Percentiles rank a stretch among this genome's conserved stretches.
phyloP scores from a whole-genome alignment of 2,329 filamentous ascomycete genomes.

The Penicillium sp. region DNA sequence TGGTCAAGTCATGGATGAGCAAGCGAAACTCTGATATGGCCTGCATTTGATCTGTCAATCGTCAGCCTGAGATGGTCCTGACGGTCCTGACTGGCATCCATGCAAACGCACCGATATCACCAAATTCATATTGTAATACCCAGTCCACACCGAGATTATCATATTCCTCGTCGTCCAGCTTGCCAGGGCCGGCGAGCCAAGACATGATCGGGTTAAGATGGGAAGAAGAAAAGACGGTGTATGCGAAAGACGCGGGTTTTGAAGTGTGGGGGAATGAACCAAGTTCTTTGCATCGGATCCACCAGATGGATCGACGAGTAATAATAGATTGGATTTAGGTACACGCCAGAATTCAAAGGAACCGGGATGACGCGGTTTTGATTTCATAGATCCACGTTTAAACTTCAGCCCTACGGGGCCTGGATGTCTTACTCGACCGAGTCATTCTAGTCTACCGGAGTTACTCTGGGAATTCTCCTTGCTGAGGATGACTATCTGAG shows the following conservation, averaged over 20 bases:
- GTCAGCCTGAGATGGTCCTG: slow-evolving; percentile 3
- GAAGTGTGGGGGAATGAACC: slow-evolving; percentile 9
- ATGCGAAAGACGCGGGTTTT: slow-evolving; percentile 1
- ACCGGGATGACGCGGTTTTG: background rate
- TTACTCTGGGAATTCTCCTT: slow-evolving; percentile 3
- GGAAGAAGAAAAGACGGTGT: slow-evolving; percentile 5
- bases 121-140: slow-evolving; percentile 73
- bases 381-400: slow-evolving; percentile 14
- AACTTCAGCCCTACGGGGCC: slow-evolving; percentile 32
- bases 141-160: slow-evolving; percentile 74
- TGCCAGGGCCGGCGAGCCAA: slow-evolving; percentile 21
- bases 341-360: slow-evolving; percentile 1
- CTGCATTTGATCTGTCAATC: slow-evolving; percentile 54
- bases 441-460: slow-evolving; percentile 2
- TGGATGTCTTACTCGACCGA: slow-evolving; percentile 1
- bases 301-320: slow-evolving; percentile 2
- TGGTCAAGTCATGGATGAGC: slow-evolving; percentile 67
- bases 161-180: slow-evolving; percentile 26
- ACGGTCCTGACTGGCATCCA: background rate
- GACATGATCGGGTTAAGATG: slow-evolving; percentile 21
- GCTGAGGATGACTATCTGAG: too few species aligned
- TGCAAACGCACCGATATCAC: slow-evolving; percentile 53
- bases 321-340: too few species aligned
- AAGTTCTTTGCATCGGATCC: slow-evolving; percentile 4
- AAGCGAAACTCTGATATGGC: slow-evolving; percentile 71